phyloP scores from a whole-genome alignment of 2,329 filamentous ascomycete species.

The Sporothrix curviconia region DNA sequence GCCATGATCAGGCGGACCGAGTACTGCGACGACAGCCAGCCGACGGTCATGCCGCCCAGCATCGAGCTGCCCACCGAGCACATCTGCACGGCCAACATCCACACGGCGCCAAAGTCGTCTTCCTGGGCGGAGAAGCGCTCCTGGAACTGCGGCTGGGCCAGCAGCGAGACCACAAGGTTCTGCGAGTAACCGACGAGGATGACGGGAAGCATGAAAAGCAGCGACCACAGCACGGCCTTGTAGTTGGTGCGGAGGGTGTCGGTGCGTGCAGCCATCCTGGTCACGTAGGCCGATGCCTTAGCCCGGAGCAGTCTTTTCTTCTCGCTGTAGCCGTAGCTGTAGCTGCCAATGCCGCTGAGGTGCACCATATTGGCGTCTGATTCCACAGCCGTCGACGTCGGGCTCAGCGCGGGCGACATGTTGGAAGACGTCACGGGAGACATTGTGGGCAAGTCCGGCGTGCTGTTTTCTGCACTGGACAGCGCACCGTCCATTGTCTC shows the following conservation, averaged over 20 bases:
- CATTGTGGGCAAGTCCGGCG: no score
- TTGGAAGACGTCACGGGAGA: neutral
- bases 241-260: constrained; percentile 4
- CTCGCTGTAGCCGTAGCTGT: neutral
- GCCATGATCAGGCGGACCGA: constrained; percentile 15
- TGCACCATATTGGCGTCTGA: neutral
- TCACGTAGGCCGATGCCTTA: neutral
- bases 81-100: constrained; percentile 21
- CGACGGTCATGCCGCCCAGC: constrained; percentile 17
- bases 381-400: neutral
- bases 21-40: constrained; percentile 18
- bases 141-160: constrained; percentile 23
- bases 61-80: constrained; percentile 19
- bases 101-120: constrained; percentile 16
- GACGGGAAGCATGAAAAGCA: constrained; percentile 19
- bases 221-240: constrained; percentile 19
- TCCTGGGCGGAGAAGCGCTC: constrained; percentile 22
- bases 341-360: no score
- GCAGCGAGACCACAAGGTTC: constrained; percentile 20
- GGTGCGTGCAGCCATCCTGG: neutral
- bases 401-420: neutral
- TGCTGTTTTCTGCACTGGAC: neutral
- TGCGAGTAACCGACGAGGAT: constrained; percentile 22
- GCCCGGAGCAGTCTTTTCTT: constrained; percentile 1
- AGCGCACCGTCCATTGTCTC: neutral